Percentiles rank a stretch among this genome's conserved stretches.
Evolutionary conservation across 1,139 yeast species (phyloP).

Genomic region (Ogataea hybrid): DNA sequence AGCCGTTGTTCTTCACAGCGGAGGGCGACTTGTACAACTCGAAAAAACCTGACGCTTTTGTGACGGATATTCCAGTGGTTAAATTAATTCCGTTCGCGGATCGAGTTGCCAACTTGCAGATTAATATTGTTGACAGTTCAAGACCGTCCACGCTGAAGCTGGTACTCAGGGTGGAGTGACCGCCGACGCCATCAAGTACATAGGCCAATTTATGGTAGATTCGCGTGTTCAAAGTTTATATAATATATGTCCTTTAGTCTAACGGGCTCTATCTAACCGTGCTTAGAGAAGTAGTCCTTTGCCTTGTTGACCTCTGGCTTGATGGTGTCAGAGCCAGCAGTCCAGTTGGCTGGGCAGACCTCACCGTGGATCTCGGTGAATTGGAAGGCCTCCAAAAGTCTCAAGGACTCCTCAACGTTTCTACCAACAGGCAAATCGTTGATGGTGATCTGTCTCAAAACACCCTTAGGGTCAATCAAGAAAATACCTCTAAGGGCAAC

Average conservation of each 20-base stretch:
- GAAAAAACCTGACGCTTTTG: conserved; percentile 7
- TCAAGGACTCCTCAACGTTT: conserved; percentile 94
- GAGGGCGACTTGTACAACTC: conserved; percentile 27
- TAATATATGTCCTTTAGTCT: background rate
- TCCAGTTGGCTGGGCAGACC: conserved; percentile 99
- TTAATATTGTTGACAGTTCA: conserved; percentile 12
- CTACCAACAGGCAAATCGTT: conserved; percentile 99
- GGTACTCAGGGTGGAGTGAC: conserved; percentile 3
- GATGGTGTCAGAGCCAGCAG: conserved; percentile 94
- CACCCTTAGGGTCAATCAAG: conserved; percentile 94
- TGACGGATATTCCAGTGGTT: background rate
- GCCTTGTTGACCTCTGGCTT: conserved; percentile 81
- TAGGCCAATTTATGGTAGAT: background rate
- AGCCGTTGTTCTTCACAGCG: conserved; percentile 22
- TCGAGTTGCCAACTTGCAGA: conserved; percentile 7
- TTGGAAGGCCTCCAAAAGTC: conserved; percentile 98
- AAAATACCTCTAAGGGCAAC: conserved; percentile 97
- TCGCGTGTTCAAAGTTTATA: background rate
- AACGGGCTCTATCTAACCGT: conserved; percentile 22
- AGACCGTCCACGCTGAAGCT: conserved; percentile 7
- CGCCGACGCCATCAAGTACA: background rate
- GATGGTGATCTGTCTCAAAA: conserved; percentile 92
- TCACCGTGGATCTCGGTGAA: conserved; percentile 98
- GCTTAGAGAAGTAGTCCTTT: conserved; percentile 67
- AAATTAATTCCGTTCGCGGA: conserved; percentile 13